phyloP scores from a whole-genome alignment of 306 rosid genomes.

The Albizia julibrissin region DNA sequence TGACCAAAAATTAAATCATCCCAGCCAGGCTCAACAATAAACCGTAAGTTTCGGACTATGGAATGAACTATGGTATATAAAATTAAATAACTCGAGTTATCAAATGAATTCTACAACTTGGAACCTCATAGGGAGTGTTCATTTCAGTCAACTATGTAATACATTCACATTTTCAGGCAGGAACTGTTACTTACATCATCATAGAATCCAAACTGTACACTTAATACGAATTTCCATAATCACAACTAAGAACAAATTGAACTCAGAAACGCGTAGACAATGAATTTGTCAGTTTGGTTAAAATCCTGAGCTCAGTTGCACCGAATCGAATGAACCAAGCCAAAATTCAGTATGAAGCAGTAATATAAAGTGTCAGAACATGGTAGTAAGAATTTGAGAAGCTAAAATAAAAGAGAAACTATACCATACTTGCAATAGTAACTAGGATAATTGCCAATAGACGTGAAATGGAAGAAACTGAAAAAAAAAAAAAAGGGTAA shows the following conservation, averaged over 20 bases:
- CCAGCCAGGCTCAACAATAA: neutral
- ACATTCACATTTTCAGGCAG: neutral
- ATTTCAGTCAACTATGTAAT: neutral
- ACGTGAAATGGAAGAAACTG: neutral
- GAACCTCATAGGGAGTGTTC: neutral
- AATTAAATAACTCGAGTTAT: no score
- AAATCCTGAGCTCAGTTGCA: neutral
- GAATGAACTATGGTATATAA: no score
- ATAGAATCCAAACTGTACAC: neutral
- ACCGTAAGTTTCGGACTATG: no score
- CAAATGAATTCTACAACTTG: neutral
- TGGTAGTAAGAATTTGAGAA: neutral
- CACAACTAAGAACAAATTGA: constrained; percentile 14
- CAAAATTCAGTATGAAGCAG: neutral
- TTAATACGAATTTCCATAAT: neutral
- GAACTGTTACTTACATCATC: neutral
- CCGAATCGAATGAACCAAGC: neutral
- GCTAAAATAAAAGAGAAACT: neutral
- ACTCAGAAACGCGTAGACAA: neutral
- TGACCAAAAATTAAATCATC: neutral
- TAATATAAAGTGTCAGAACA: neutral
- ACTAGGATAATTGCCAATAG: constrained; percentile 7
- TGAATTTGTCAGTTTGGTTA: neutral
- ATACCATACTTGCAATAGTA: neutral
- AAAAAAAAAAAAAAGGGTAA: neutral